Percentiles rank a stretch among this genome's conserved stretches.
These are phyloP conservation scores for Pichia sporocuriosa DNA, from an alignment of 805 yeast genomes.

Conservation along the genomic window DNA sequence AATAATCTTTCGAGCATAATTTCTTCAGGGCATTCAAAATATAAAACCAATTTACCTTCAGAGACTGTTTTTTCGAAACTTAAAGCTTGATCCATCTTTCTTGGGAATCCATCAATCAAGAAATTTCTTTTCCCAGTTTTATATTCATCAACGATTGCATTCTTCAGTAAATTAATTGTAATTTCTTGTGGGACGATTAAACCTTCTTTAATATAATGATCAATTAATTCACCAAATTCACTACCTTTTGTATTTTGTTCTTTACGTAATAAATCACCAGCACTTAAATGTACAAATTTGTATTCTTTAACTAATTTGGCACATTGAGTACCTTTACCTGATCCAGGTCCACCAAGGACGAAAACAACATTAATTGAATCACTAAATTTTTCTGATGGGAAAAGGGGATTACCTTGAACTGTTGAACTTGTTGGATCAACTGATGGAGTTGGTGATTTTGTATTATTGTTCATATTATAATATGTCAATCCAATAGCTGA, in stretches of 20 bases:
- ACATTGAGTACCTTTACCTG: conserved; percentile 97
- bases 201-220: conserved; percentile 79
- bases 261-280: conserved; percentile 93
- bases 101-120: conserved; percentile 92
- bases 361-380: conserved; percentile 62
- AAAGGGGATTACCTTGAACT: conserved; percentile 5
- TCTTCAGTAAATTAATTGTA: conserved; percentile 74
- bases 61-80: conserved; percentile 80
- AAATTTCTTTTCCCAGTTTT: conserved; percentile 53
- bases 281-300: conserved; percentile 81
- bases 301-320: conserved; percentile 73
- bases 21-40: conserved; percentile 74
- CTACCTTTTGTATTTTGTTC: conserved; percentile 84
- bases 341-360: conserved; percentile 96
- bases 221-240: conserved; percentile 78
- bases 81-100: conserved; percentile 96
- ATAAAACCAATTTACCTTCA: conserved; percentile 62
- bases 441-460: conserved; percentile 29
- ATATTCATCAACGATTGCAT: conserved; percentile 60
- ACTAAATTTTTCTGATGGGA: conserved; percentile 4
- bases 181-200: conserved; percentile 89
- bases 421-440: conserved; percentile 34
- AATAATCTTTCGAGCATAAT: conserved; percentile 81
- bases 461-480: conserved; percentile 24
- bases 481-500: conserved; percentile 29